Base-by-base conservation (phyloP, 2,329 filamentous ascomycete species). In the Cladosporium phlei region DNA sequence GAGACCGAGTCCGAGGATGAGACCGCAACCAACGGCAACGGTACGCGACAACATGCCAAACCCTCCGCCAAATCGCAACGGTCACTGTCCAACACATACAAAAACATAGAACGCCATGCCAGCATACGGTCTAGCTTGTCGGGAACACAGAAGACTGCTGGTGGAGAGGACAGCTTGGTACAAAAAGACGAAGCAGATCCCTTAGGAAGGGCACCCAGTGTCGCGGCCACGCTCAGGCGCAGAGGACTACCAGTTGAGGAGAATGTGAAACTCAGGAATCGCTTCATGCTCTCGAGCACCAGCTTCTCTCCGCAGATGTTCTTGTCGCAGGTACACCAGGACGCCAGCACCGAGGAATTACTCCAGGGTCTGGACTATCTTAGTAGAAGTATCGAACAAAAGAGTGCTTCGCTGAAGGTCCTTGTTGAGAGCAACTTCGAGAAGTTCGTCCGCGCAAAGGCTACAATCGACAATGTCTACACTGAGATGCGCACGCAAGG, bases 341-440 rank as follows among this genome's bases (percentile, higher is more conserved):
- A 82, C 38, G 91, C 86, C 46, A 89, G 91, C 46, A 95, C 90
- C 1, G 79, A 88, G 56, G 80, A 83, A 35, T 74, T 98, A 1
- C 74, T 95, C 10, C 75, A 80, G 38, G 94, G 93, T 3, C 78
- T 98, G 16, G 86, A 95, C 56, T 83, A 86, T 49, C 79, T 98
- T 16, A 93, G 89, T 14, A 80, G 80, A 52, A 96, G 91, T 1
- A 98, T 98, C 60, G 93, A 97, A 60, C 88, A 97, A 69, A 98
- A 98, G 67, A 96, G 91, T 0, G 93, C 91, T 0, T 96, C 90
- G 3, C 78, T 98, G 51, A 98, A 98, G 65, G 86, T 95, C 9
- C 77, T 98, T 14, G 93, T 98, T 19, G 93, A 98, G 67, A 91
- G 88, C 54, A 98, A 98, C 66, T 98, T 98, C 63, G 94, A 98